Percentiles rank a stretch among this genome's conserved stretches.
Evolutionary conservation across 768 basidiomycete genomes (phyloP).

Genomic region (Cubamyces lactineus): DNA sequence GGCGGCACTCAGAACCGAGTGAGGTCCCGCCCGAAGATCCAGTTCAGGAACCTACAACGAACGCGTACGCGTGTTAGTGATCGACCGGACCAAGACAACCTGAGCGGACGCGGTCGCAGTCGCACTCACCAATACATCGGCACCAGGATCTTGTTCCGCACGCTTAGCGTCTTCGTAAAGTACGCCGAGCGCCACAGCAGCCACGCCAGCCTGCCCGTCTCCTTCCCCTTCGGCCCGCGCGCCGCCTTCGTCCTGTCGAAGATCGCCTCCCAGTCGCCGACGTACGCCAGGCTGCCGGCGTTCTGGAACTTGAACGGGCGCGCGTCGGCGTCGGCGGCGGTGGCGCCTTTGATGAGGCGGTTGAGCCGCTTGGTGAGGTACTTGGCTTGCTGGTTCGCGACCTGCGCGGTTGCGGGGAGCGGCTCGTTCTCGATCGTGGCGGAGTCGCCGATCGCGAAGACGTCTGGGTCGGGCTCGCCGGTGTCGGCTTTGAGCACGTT

Average conservation of each 20-base stretch:
- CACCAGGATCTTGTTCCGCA: slow-evolving; percentile 72
- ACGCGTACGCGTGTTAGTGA: no score
- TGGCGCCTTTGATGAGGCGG: slow-evolving; percentile 47
- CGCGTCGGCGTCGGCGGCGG: slow-evolving; percentile 28
- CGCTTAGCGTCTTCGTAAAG: slow-evolving; percentile 74
- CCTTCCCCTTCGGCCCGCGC: slow-evolving; percentile 50
- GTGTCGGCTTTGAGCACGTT: slow-evolving; percentile 60
- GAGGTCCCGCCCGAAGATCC: slow-evolving; percentile 78
- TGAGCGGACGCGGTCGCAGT: not conserved
- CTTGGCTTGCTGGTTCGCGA: slow-evolving; percentile 76
- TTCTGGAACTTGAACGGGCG: slow-evolving; percentile 73
- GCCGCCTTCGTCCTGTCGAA: slow-evolving; percentile 65
- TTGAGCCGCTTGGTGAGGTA: slow-evolving; percentile 72
- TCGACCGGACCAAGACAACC: no score
- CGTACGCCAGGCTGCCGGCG: slow-evolving; percentile 76
- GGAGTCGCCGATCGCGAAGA: slow-evolving; percentile 85
- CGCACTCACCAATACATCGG: slow-evolving; percentile 63
- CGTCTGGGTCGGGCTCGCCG: slow-evolving; percentile 57
- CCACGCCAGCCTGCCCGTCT: slow-evolving; percentile 74
- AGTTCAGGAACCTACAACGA: slow-evolving; percentile 64
- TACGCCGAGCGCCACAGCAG: slow-evolving; percentile 82
- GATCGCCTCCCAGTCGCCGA: slow-evolving; percentile 83
- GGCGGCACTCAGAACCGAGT: slow-evolving; percentile 56
- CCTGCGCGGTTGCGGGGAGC: slow-evolving; percentile 88
- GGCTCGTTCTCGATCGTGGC: slow-evolving; percentile 57